Conservation (phyloP, 768 basidiomycete genomes). For the Astraeus odoratus region DNA sequence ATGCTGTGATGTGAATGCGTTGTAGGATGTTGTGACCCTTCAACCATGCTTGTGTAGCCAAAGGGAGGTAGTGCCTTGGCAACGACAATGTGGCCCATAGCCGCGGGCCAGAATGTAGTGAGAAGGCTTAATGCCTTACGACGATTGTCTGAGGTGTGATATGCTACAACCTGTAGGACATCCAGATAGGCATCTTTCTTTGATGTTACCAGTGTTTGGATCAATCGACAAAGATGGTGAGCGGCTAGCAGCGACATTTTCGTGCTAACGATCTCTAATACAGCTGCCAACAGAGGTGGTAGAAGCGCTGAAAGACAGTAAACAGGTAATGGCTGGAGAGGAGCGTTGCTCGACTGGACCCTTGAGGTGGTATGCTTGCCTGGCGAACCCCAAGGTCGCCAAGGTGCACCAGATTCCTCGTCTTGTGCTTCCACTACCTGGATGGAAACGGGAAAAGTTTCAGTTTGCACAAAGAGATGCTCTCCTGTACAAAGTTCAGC, state of each 20-base stretch:
- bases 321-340: conserved; percentile 45
- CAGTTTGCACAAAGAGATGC: conserved; percentile 6
- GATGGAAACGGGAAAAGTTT: conserved; percentile 46
- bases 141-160: conserved; percentile 50
- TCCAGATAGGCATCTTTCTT: conserved; percentile 71
- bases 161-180: conserved; percentile 64
- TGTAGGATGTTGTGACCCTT: conserved; percentile 4
- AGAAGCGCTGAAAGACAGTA: conserved; percentile 60
- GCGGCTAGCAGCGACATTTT: conserved; percentile 30
- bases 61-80: conserved; percentile 43
- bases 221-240: conserved; percentile 46
- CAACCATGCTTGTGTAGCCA: conserved; percentile 24
- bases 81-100: conserved; percentile 60
- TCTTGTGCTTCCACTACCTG: conserved; percentile 47
- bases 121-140: conserved; percentile 51
- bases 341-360: conserved; percentile 48
- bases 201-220: conserved; percentile 43
- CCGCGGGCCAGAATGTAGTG: conserved; percentile 57
- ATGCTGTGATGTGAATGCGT: neutral
- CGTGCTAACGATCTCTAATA: conserved; percentile 52
- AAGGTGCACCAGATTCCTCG: conserved; percentile 9
- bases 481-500: conserved; percentile 5
- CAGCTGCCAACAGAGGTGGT: conserved; percentile 53
- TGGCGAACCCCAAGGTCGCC: conserved; percentile 26
- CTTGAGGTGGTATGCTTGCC: conserved; percentile 12